These are phyloP conservation scores for Monilinia aucupariae DNA, from an alignment of 2,329 filamentous ascomycete species.

Conservation along the genomic window DNA sequence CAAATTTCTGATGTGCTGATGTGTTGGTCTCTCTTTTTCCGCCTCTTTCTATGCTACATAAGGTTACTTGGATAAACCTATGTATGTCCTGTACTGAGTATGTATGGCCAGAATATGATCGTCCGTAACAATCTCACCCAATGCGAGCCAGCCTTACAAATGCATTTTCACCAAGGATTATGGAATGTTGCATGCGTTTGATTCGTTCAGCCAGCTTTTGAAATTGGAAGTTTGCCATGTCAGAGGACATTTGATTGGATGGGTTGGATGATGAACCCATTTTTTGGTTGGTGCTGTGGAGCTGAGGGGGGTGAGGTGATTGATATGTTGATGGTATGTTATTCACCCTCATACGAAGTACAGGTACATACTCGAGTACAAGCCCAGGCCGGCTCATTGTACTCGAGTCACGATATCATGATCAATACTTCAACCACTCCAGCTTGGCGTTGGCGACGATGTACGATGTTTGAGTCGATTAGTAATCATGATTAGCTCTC, in stretches of 20 bases:
- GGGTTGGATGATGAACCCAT: neutral
- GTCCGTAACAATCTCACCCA: slow-evolving; percentile 15
- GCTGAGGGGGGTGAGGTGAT: neutral
- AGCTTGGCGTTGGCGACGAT: too few species aligned
- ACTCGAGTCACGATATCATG: too few species aligned
- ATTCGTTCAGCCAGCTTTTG: slow-evolving; percentile 10
- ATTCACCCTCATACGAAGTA: too few species aligned
- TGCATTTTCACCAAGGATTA: slow-evolving; percentile 11
- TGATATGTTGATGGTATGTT: too few species aligned
- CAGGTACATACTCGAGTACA: too few species aligned
- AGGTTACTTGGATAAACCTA: too few species aligned
- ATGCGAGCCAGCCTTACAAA: slow-evolving; percentile 12
- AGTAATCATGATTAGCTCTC: too few species aligned
- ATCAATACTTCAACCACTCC: too few species aligned
- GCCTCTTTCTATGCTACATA: neutral
- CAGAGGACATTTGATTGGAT: slow-evolving; percentile 9
- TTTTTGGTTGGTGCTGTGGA: slow-evolving; percentile 1
- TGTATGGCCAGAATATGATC: neutral
- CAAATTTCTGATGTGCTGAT: neutral
- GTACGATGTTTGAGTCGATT: too few species aligned
- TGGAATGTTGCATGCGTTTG: neutral
- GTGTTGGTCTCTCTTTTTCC: slow-evolving; percentile 8
- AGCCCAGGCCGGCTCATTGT: too few species aligned
- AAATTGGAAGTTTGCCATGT: slow-evolving; percentile 13
- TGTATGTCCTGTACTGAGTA: too few species aligned